A percentile compares a stretch with the other conserved stretches of the same genome.
Conservation (phyloP, 73 alveolate genomes). For the Durusdinium trenchii region DNA sequence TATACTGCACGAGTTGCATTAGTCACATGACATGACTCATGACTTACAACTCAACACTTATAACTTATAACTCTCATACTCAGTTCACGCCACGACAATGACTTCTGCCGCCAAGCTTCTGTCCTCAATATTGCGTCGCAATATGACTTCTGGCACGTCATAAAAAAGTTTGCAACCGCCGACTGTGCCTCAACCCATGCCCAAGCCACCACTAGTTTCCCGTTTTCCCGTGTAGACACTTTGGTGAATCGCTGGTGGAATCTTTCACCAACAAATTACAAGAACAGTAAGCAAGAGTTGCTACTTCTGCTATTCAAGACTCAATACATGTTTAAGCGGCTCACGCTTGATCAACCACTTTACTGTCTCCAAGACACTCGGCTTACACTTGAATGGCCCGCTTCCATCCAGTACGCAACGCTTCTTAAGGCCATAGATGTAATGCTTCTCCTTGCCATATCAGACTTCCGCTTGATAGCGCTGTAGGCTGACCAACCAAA, state of each 20-base stretch:
- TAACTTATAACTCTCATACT: too few species aligned
- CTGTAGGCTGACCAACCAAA: not conserved
- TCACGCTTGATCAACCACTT: not conserved
- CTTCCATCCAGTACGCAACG: conserved; percentile 4
- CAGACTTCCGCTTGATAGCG: not conserved
- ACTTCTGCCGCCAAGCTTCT: not conserved
- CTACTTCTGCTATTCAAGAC: not conserved
- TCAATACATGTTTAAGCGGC: not conserved
- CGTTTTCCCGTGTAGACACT: not conserved
- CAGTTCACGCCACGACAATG: too few species aligned
- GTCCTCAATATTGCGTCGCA: not conserved
- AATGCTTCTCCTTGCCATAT: not conserved
- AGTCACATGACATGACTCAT: not conserved
- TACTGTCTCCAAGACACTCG: not conserved
- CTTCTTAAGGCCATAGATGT: not conserved
- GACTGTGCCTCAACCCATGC: not conserved
- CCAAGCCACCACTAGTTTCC: not conserved
- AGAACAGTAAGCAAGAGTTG: not conserved
- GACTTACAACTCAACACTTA: not conserved
- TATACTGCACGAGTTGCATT: not conserved
- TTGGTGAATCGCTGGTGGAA: not conserved
- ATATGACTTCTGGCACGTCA: not conserved
- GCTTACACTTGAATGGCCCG: not conserved
- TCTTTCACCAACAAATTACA: not conserved
- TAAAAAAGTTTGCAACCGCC: not conserved